phyloP scores from a whole-genome alignment of 257 asterid species.

The Echites panduratus region DNA sequence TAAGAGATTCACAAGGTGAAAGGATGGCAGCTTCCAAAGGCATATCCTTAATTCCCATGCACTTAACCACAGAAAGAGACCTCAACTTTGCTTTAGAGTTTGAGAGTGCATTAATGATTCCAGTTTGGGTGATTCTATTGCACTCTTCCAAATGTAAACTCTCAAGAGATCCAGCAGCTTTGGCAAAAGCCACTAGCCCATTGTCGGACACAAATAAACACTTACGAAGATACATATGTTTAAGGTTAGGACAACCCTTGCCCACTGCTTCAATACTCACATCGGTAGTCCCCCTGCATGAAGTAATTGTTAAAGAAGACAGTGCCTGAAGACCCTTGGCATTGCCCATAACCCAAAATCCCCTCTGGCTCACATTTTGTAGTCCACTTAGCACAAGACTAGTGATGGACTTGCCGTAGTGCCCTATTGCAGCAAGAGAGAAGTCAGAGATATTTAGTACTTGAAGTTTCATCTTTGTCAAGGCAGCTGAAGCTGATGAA shows the following conservation, averaged over 20 bases:
- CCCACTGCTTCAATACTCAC: constrained; percentile 66
- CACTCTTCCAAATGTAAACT: constrained; percentile 80
- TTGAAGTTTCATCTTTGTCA: constrained; percentile 72
- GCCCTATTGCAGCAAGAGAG: constrained; percentile 81
- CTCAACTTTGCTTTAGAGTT: constrained; percentile 54
- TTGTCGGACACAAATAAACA: constrained; percentile 67
- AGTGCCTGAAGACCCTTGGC: constrained; percentile 58
- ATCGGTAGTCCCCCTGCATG: constrained; percentile 67
- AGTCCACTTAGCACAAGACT: constrained; percentile 57
- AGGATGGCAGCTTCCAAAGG: constrained; percentile 34
- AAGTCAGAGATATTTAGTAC: constrained; percentile 57
- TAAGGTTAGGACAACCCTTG: constrained; percentile 56
- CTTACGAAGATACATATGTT: constrained; percentile 50
- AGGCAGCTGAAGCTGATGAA: constrained; percentile 37
- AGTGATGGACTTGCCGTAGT: constrained; percentile 61
- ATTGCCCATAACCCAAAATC: constrained; percentile 93
- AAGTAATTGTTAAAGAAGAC: constrained; percentile 50
- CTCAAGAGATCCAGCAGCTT: constrained; percentile 54
- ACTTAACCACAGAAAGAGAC: constrained; percentile 63
- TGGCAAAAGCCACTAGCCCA: constrained; percentile 66
- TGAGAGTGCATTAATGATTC: constrained; percentile 59
- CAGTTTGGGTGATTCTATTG: constrained; percentile 65
- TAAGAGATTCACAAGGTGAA: constrained; percentile 72
- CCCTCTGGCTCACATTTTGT: constrained; percentile 70
- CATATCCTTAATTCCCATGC: constrained; percentile 70